Evolutionary conservation across 2,329 filamentous ascomycete genomes (phyloP), one percentile per base, ranked within the genome.

Genomic region (Penicillium sp.): DNA sequence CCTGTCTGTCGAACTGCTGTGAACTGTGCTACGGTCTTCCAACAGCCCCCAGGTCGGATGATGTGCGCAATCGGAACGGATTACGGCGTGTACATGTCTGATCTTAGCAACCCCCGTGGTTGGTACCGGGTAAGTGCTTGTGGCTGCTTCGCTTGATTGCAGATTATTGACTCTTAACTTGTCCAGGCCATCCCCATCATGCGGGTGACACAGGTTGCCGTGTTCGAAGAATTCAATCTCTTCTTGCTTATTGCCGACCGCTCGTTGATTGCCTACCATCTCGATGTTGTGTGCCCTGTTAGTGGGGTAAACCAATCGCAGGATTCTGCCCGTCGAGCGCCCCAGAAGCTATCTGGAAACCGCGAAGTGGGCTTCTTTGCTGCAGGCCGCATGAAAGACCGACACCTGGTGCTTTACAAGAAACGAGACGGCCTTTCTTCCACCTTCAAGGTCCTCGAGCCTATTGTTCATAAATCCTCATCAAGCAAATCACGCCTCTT

Each of bases 361-460:
- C 88, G 93, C 66, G 93, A 98, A 65, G 91, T 98, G 18, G 88
- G 91, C 12, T 98, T 97, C 77, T 98, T 98, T 68, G 89, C 90
- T 13, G 93, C 90, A 1, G 93, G 92, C 8, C 84, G 88, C 52
- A 96, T 98, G 91, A 98, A 98, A 76, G 93, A 98, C 53, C 83
- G 93, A 6, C 91, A 87, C 57, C 77, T 98, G 6, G 84, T 98
- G 25, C 92, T 98, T 69, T 98, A 97, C 80, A 97, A 97, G 75
- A 95, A 95, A 68, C 88, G 89, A 54, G 93, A 97, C 67, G 87
- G 87, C 25, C 79, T 96, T 53, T 89, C 91, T 62, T 96, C 89
- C 23, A 95, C 88, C 0, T 97, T 98, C 80, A 97, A 82, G 66
- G 90, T 98, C 10, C 82, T 98, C 7, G 93, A 98, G 68, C 93